These are phyloP conservation scores for Zygosaccharomyces pseudobailii DNA, from an alignment of 1,139 yeast genomes.

Conservation along the genomic window DNA sequence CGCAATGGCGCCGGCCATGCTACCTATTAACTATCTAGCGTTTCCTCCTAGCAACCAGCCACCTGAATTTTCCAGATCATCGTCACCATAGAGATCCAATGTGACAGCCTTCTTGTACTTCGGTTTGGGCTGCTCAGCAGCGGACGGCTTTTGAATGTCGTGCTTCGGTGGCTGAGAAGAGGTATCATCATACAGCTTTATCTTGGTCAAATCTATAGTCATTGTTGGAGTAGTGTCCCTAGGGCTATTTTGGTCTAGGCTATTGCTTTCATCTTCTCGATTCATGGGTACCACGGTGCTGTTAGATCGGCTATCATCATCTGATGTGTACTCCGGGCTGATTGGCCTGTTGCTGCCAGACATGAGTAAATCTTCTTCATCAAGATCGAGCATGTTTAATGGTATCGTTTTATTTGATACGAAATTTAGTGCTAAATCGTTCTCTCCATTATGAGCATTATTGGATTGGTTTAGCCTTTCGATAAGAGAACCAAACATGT, in stretches of 20 bases:
- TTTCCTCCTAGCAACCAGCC: slow-evolving; percentile 32
- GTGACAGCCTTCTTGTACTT: slow-evolving; percentile 26
- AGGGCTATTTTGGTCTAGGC: slow-evolving; percentile 1
- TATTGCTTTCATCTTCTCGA: slow-evolving; percentile 1
- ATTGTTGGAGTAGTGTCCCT: neutral
- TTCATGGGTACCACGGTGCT: slow-evolving; percentile 9
- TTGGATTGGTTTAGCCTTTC: slow-evolving; percentile 9
- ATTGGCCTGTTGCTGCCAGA: slow-evolving; percentile 18
- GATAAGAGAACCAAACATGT: slow-evolving; percentile 19
- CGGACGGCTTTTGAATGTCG: neutral
- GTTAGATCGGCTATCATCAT: slow-evolving; percentile 13
- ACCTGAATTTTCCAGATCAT: slow-evolving; percentile 21
- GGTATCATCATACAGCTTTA: slow-evolving; percentile 19
- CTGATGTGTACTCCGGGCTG: slow-evolving; percentile 14
- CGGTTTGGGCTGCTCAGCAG: slow-evolving; percentile 12
- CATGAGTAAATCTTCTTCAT: slow-evolving; percentile 30
- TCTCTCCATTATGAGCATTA: slow-evolving; percentile 10
- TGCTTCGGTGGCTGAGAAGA: neutral
- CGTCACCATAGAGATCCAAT: slow-evolving; percentile 29
- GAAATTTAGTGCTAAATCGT: slow-evolving; percentile 25
- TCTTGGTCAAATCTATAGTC: slow-evolving; percentile 1
- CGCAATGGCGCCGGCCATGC: neutral
- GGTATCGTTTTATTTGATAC: slow-evolving; percentile 18
- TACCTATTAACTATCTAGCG: slow-evolving; percentile 8
- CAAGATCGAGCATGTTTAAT: slow-evolving; percentile 20